Base-by-base conservation (phyloP, 2,329 filamentous ascomycete species). In the Paramyrothecium roridum region DNA sequence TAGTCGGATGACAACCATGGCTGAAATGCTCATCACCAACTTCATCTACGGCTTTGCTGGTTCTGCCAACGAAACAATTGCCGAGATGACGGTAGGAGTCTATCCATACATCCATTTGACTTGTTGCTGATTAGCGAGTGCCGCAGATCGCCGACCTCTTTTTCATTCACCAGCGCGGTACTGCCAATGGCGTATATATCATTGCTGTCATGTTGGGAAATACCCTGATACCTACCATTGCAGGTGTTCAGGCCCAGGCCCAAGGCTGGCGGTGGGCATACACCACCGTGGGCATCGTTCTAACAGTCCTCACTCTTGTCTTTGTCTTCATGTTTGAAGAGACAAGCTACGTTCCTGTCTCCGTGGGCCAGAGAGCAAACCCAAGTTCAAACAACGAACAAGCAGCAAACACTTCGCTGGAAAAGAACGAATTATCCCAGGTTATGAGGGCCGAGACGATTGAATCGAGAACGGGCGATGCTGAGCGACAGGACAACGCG, bases 1-100 rank as follows among this genome's bases (percentile, higher is more conserved):
- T 13, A 43, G 37, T 0, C 52, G 55, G 2, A 70, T 68, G 56
- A 40, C 52, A 2, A 58, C 55, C 2, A 52, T 58, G 22, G 20
- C 56, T 2, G 64, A 70, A 43, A 22, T 70, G n/a, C 64, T 64
- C 13, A 4, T 62, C 2, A 65, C 61, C 3, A 63, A 64, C 22
- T 19, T 69, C 0, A 55, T 71, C 0, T 65, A 66, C 8, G 73
- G 74, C 0, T 53, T 76, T 17, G 69, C 71, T 2, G 72, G 71
- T 3, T 69, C 73, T 2, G 69, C 70, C 1, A 75, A 75, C n/a
- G 73, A 76, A 48, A 69, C 70, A 1, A 67, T 71, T 16, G 67
- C 67, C 0, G 70, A 75, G 48, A 75, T 76, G 59, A 76, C 70
- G 1, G 67, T 68, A 8, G 20, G 16, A 10, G 2, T 4, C 22